Base-by-base conservation (phyloP, 225 moss, liverwort and hornwort genomes). In the Polytrichum commune region DNA sequence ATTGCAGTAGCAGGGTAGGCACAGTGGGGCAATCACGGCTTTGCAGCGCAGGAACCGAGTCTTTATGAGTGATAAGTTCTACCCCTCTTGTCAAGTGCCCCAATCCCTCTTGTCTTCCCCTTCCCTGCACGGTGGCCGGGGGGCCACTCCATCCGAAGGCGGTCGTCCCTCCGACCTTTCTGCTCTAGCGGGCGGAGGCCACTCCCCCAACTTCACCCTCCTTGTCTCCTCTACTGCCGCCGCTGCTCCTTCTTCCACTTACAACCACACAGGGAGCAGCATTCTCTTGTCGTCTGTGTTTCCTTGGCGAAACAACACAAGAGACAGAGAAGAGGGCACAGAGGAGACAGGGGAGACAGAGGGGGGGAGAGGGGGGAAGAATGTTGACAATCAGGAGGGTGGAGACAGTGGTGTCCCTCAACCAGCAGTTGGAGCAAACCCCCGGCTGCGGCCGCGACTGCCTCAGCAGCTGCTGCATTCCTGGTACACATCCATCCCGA, bases 141-240 rank as follows among this genome's bases (percentile, higher is more conserved):
- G 97, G 81, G 92, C 94, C 69, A 75, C 88, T 88, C 92, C 94
- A 82, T 94, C 94, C 19, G 97, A 91, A 85, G 97, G 97, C 90
- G 94, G 94, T 76, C 88, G 87, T 92, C 97, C 97, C 88, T 98
- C 97, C 25, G 92, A 98, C 88, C 92, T 98, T 23, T 91, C 90
- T 69, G 91, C 86, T 60, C 78, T 94, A 60, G 97, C 92, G 54
- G 97, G 97, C 27, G 97, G 97, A 62, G 97, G 97, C 80, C 66
- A 23, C 19, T 63, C 63, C 27, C 32, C 73, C 16, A 25, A 38
- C 55, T 67, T 60, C 54, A 53, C 23, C 64, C 64, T 77, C 80
- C 75, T 84, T 82, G 38, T 38, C 38, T 38, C 38, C 38, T 38
- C 38, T 38, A 13, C 13, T 13, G 38, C 38, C 38, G 13, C 3